Evolutionary conservation across 2,329 filamentous ascomycete species (phyloP), one percentile per base, ranked within the genome.

Genomic region (Eutypa lata): DNA sequence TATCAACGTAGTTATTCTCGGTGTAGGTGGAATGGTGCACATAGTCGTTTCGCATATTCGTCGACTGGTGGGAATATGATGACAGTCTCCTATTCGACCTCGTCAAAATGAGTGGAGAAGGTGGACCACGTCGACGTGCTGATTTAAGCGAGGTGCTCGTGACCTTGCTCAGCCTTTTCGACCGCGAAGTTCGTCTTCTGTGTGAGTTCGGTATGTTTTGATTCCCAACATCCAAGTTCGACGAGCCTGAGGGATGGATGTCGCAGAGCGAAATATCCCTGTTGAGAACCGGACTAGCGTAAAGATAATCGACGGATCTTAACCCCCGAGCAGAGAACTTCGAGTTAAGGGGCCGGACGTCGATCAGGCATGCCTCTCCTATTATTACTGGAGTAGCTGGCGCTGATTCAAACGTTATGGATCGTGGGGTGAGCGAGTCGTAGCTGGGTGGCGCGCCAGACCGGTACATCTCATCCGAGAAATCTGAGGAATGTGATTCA

Each of bases 1-100:
- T 67, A 56, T 78, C 72, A 18, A 74, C 65, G 50, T 73, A 75
- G 0, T 57, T 24, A 7, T 49, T 48, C 16, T 57, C 58, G 11
- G 57, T 58, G 49, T 43, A 46, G 5, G 57, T 60, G 5, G 51
- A 47, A 48, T 61, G 16, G 61, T 60, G 51, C 52, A 63, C 37
- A 59, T 62, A 52, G 54, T 57, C 56, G 18, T 62, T 67, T 33
- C 66, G 58, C 7, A 65, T 50, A 47, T 48, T 61, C 24, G 55
- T 60, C 40, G 50, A 51, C 26, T 54, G 59, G 42, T 59, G 54
- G 18, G 60, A 53, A 47, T 62, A 61, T n/a, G 51, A 52, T 18
- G 18, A 21, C 7, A 57, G 55, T 22, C 48, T 53, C 19, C 50
- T 51, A 14, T 47, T n/a, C 21, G 48, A 19, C 8, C 53, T 60